Percentiles rank a stretch among this genome's conserved stretches.
Conservation (phyloP, 345 rosid genomes). For the Gossypium thurberi region DNA sequence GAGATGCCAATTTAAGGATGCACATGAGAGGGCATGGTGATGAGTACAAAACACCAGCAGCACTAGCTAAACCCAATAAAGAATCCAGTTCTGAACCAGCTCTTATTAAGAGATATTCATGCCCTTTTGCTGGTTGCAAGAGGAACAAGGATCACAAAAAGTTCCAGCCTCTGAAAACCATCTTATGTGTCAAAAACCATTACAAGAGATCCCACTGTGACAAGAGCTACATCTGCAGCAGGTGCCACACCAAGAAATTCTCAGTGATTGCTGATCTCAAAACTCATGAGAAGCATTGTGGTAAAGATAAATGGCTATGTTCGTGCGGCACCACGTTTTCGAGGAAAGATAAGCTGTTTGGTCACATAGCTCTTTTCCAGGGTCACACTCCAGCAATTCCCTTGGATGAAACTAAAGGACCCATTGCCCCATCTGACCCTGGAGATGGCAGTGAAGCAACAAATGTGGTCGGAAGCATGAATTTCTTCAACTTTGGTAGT, state of each 20-base stretch:
- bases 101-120: slow-evolving; percentile 83
- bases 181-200: slow-evolving; percentile 89
- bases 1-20: slow-evolving; percentile 95
- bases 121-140: slow-evolving; percentile 90
- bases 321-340: slow-evolving; percentile 97
- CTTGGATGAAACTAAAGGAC: slow-evolving; percentile 54
- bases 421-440: slow-evolving; percentile 32
- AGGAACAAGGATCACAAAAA: slow-evolving; percentile 94
- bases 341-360: slow-evolving; percentile 95
- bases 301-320: slow-evolving; percentile 95
- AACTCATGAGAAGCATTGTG: slow-evolving; percentile 98
- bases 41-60: slow-evolving; percentile 90
- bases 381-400: slow-evolving; percentile 97
- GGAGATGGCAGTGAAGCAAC: slow-evolving; percentile 33
- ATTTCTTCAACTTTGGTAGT: slow-evolving; percentile 26
- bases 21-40: slow-evolving; percentile 99
- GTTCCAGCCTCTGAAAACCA: slow-evolving; percentile 93
- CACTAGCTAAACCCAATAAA: slow-evolving; percentile 83
- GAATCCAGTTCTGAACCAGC: slow-evolving; percentile 57
- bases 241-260: slow-evolving; percentile 93
- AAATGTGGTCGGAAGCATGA: slow-evolving; percentile 30
- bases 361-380: slow-evolving; percentile 90
- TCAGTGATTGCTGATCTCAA: slow-evolving; percentile 93
- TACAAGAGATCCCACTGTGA: slow-evolving; percentile 96
- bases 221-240: slow-evolving; percentile 80